A percentile compares a stretch with the other conserved stretches of the same genome.
phyloP scores from a whole-genome alignment of 805 yeast species.

The Kazachstania bromeliacearum region DNA sequence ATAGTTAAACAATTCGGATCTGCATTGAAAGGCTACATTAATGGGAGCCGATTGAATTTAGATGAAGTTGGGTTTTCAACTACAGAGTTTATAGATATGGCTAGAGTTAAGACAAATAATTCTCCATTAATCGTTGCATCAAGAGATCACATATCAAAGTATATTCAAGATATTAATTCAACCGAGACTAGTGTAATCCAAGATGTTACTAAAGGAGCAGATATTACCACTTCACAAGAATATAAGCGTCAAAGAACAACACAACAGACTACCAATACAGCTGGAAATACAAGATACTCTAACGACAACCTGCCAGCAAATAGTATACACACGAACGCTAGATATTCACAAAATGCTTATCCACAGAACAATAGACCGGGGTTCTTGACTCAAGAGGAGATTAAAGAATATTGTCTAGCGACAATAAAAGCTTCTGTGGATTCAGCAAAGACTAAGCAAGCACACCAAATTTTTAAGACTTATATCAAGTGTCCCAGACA shows the following conservation, averaged over 20 bases:
- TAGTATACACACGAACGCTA: neutral
- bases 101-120: slow-evolving; percentile 8
- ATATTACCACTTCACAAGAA: neutral
- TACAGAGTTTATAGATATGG: slow-evolving; percentile 15
- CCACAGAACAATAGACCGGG: slow-evolving; percentile 5
- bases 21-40: slow-evolving; percentile 3
- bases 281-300: neutral
- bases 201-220: neutral
- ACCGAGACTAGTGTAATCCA: neutral
- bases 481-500: slow-evolving; percentile 28
- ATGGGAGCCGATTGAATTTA: slow-evolving; percentile 6
- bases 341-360: no score
- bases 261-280: neutral
- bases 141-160: neutral
- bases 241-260: neutral
- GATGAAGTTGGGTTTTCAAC: slow-evolving; percentile 12
- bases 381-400: slow-evolving; percentile 24
- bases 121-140: slow-evolving; percentile 13
- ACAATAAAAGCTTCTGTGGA: slow-evolving; percentile 23
- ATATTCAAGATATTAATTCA: slow-evolving; percentile 1
- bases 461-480: slow-evolving; percentile 26
- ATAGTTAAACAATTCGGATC: slow-evolving; percentile 7
- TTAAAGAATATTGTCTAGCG: slow-evolving; percentile 24
- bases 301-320: neutral
- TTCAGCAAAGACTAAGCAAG: slow-evolving; percentile 18